Conservation (phyloP, 1,284 basidiomycete genomes). For the Pulveroboletus sp. region DNA sequence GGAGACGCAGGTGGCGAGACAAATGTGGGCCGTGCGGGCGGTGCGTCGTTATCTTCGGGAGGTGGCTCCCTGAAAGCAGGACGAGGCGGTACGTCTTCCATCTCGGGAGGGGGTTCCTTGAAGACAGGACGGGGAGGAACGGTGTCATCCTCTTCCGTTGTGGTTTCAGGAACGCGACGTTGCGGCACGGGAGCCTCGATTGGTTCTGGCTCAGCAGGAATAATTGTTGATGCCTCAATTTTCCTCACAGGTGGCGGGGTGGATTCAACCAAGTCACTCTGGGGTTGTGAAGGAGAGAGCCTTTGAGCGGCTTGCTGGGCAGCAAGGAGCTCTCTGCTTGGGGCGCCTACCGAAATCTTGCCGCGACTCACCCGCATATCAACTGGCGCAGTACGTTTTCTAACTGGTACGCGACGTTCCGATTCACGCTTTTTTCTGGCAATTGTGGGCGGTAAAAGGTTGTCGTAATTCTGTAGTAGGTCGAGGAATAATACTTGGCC, state of each 20-base stretch:
- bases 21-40: constrained; percentile 25
- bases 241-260: background rate
- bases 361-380: constrained; percentile 83
- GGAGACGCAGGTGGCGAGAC: constrained; percentile 32
- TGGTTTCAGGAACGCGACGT: constrained; percentile 7
- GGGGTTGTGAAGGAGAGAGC: constrained; percentile 25
- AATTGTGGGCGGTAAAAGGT: constrained; percentile 78
- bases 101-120: constrained; percentile 30
- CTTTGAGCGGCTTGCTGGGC: constrained; percentile 66
- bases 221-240: constrained; percentile 4
- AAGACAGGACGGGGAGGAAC: constrained; percentile 35
- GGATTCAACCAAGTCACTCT: constrained; percentile 20
- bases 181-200: constrained; percentile 1
- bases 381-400: constrained; percentile 85
- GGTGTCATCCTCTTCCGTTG: constrained; percentile 17
- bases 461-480: constrained; percentile 72
- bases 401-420: constrained; percentile 73
- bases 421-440: constrained; percentile 82
- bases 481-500: constrained; percentile 75
- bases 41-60: constrained; percentile 36
- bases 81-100: constrained; percentile 37
- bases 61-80: constrained; percentile 39
- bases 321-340: constrained; percentile 79
- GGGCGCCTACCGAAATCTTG: constrained; percentile 66
- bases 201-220: constrained; percentile 12